Base-by-base conservation (phyloP, 2,329 filamentous ascomycete genomes). In the Talaromyces marneffei region DNA sequence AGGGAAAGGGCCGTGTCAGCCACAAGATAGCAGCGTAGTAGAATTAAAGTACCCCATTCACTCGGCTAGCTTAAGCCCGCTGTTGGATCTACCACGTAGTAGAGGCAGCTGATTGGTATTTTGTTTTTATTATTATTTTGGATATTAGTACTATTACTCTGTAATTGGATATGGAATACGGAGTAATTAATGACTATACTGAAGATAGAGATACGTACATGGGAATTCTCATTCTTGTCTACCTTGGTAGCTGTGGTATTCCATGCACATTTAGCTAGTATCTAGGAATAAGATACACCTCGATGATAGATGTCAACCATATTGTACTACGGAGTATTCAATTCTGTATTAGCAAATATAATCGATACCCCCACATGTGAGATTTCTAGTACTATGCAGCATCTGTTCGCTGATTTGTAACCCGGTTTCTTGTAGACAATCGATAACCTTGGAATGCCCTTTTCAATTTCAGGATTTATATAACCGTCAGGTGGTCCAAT, bases 1-100 rank as follows among this genome's bases (percentile, higher is more conserved):
- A 14, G 10, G 33, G 52, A 25, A 39, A 40, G 18, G 33, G 14
- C n/a, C 52, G 52, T 14, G 52, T n/a, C 52, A 37, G 52, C 52
- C 52, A 40, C 20, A 27, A 37, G 52, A 55, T 55, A 55, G 52
- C 52, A 55, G 25, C 33, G 52, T 55, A 55, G 52, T 18, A 55
- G 39, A 55, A 55, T 55, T 55, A 55, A 39, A 12, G 27, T 20
- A 18, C 2, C 33, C 23, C 25, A 18, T 27, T 23, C 7, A 29
- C 20, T n/a, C 27, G 25, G 20, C 33, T 25, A 2, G 18, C 31
- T 25, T 37, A 27, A 55, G 20, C 23, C 18, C 18, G 48, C 18
- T 9, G n/a, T 23, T 35, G 14, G 10, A 29, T 7, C 10, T 18
- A n/a, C n/a, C n/a, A n/a, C n/a, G n/a, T n/a, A n/a, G n/a, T n/a